Evolutionary conservation across 2,329 filamentous ascomycete genomes (phyloP).

Genomic region (Apiospora rasikravindrae): DNA sequence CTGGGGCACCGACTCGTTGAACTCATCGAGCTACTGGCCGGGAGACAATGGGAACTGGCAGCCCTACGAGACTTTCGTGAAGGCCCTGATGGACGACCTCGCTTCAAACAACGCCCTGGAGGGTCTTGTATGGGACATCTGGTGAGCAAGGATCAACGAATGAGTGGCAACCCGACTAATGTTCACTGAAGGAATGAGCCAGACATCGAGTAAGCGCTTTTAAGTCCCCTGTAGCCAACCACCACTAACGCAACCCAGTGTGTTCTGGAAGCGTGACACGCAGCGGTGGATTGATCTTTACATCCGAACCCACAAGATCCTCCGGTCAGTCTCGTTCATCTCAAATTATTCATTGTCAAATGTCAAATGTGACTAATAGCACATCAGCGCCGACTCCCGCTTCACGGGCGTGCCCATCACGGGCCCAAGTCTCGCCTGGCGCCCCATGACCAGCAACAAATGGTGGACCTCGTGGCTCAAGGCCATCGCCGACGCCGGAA

Average conservation of each 20-base stretch:
- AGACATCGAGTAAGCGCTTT: background rate
- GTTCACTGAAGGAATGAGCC: background rate
- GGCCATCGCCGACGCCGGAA: constrained; percentile 21
- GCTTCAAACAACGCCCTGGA: constrained; percentile 37
- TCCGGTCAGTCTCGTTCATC: constrained; percentile 4
- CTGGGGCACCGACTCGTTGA: constrained; percentile 35
- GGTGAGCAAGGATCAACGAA: constrained; percentile 7
- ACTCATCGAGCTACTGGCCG: constrained; percentile 38
- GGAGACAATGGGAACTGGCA: constrained; percentile 47
- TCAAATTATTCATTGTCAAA: too few relatives aligned
- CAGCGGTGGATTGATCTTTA: constrained; percentile 24
- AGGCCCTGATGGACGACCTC: constrained; percentile 35
- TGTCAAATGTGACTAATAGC: background rate
- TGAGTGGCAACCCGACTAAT: background rate
- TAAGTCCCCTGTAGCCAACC: too few relatives aligned
- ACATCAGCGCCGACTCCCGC: constrained; percentile 21
- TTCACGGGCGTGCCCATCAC: constrained; percentile 19
- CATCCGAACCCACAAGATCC: constrained; percentile 23
- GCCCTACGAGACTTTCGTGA: constrained; percentile 40
- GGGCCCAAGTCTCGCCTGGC: constrained; percentile 20
- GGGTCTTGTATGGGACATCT: constrained; percentile 24
- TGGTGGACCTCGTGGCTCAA: constrained; percentile 24
- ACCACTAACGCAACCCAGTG: background rate
- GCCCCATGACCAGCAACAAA: constrained; percentile 19
- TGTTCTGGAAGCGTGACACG: constrained; percentile 22